phyloP scores from a whole-genome alignment of 2,329 filamentous ascomycete species.

The Alternaria sp. region DNA sequence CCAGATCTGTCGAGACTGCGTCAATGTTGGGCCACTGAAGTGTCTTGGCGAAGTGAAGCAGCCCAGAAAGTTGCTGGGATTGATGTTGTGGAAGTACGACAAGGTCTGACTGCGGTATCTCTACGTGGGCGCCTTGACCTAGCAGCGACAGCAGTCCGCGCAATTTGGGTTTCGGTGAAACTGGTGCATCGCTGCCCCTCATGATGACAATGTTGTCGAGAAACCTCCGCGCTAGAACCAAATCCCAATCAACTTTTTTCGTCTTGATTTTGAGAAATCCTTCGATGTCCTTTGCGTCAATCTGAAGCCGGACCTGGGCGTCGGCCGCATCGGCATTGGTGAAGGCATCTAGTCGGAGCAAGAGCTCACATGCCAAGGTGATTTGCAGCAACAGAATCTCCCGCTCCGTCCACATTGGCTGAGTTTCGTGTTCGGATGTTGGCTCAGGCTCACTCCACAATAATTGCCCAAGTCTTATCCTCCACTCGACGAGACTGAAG shows the following conservation, averaged over 20 bases:
- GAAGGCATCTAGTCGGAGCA: slow-evolving; percentile 63
- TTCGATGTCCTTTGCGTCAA: slow-evolving; percentile 56
- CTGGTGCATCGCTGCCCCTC: slow-evolving; percentile 31
- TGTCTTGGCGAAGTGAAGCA: slow-evolving; percentile 60
- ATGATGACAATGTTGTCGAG: slow-evolving; percentile 60
- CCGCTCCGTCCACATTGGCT: slow-evolving; percentile 53
- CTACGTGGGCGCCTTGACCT: slow-evolving; percentile 28
- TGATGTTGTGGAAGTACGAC: slow-evolving; percentile 49
- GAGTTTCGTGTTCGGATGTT: slow-evolving; percentile 29
- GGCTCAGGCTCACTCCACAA: slow-evolving; percentile 65
- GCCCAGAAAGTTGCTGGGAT: slow-evolving; percentile 58
- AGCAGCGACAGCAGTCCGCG: slow-evolving; percentile 44
- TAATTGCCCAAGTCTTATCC: slow-evolving; percentile 75
- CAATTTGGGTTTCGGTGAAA: slow-evolving; percentile 30
- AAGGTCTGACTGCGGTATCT: slow-evolving; percentile 34
- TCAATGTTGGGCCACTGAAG: slow-evolving; percentile 61
- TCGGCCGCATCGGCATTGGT: slow-evolving; percentile 39
- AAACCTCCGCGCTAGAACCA: slow-evolving; percentile 63
- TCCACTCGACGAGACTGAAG: slow-evolving; percentile 78
- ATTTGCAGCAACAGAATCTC: slow-evolving; percentile 66
- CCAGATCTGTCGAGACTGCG: slow-evolving; percentile 49
- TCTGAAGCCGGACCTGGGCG: slow-evolving; percentile 50
- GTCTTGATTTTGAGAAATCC: slow-evolving; percentile 58
- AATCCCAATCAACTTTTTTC: slow-evolving; percentile 65
- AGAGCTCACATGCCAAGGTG: slow-evolving; percentile 62